Base-by-base conservation (phyloP, 2,329 filamentous ascomycete genomes). In the Purpureocillium lavendulum region DNA sequence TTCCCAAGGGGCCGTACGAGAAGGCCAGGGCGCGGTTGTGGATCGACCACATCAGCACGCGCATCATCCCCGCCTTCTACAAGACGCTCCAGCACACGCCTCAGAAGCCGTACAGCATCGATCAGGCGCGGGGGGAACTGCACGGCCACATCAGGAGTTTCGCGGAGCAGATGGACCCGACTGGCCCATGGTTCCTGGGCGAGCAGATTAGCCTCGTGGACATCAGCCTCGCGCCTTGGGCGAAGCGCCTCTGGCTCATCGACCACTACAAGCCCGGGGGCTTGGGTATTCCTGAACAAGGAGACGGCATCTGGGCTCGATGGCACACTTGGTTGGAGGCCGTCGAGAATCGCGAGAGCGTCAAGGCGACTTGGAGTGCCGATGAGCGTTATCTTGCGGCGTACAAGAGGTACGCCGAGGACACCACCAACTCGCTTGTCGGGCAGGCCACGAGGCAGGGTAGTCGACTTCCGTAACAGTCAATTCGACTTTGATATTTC, bases 211-310 rank as follows among this genome's bases (percentile, higher is more conserved):
- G 71, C 39, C 60, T 88, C 15, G 75, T 87, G 12, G 85, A 90
- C 56, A 66, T 87, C 17, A 73, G 77, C 45, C 62, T 88, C 3
- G 84, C 79, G 30, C 84, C 84, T 1, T 89, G 83, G 83, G 78
- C 80, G 0, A 73, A 79, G 50, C 68, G 84, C 12, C 54, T 87
- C 15, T 89, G 83, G 66, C 63, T 87, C 6, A 80, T 89, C 48
- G 82, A 89, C 49, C 71, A 86, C 45, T 89, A 82, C 55, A 89
- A 89, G 53, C 53, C 61, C 0, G 73, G 72, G 0, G 74, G 75
- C 0, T 47, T 68, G 3, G 69, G 67, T 0, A 62, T 77, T 17
- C 67, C 70, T 2, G 37, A 52, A 28, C 71, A 75, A 1, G 63
- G 69, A 7, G 75, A 77, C 38, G 57, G 57, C 29, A 54, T 71